Evolutionary conservation across 164 flowering plant species (phyloP).

Genomic region (Amborella trichopoda): DNA sequence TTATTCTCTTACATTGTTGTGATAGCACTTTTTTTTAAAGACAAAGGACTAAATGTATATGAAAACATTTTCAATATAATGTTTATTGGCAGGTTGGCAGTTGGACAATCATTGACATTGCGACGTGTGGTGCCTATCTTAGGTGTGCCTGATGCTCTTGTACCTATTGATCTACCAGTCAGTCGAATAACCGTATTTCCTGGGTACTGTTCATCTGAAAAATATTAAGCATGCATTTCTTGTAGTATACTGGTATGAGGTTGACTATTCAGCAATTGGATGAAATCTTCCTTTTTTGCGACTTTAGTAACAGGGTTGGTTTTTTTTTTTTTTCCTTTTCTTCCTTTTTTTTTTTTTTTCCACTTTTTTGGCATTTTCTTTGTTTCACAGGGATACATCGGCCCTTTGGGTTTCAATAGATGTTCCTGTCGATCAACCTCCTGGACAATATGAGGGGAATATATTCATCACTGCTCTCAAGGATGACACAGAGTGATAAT

Average conservation of each 20-base stretch:
- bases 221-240: no score
- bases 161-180: slow-evolving; percentile 73
- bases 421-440: slow-evolving; percentile 69
- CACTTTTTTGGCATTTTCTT: slow-evolving; percentile 6
- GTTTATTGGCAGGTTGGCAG: slow-evolving; percentile 46
- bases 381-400: slow-evolving; percentile 67
- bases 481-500: slow-evolving; percentile 51
- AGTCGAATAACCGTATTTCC: slow-evolving; percentile 55
- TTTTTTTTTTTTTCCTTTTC: neutral
- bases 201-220: slow-evolving; percentile 46
- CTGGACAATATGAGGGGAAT: slow-evolving; percentile 90
- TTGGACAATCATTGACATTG: slow-evolving; percentile 57
- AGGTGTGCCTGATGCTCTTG: slow-evolving; percentile 99
- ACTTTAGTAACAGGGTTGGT: no score
- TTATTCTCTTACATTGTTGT: no score
- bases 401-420: slow-evolving; percentile 84
- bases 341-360: neutral
- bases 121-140: slow-evolving; percentile 78
- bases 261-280: no score
- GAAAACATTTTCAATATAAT: no score
- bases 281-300: no score
- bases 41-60: no score
- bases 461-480: slow-evolving; percentile 59
- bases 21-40: no score
- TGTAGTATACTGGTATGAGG: no score